Evolutionary conservation across 2,329 filamentous ascomycete genomes (phyloP).

Genomic region (Pseudogymnoascus sp.): DNA sequence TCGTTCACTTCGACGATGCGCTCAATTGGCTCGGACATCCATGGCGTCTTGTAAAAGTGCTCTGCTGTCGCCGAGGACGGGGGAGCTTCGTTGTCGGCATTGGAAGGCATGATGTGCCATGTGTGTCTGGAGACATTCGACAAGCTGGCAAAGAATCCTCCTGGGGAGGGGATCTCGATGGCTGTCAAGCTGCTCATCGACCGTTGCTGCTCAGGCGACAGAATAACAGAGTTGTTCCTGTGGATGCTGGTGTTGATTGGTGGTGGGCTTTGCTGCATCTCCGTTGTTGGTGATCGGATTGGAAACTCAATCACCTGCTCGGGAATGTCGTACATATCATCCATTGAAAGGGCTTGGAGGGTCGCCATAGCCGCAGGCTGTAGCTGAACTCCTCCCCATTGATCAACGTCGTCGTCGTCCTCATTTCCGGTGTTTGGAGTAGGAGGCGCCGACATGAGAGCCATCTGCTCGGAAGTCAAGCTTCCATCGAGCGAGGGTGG

Average conservation of each 20-base stretch:
- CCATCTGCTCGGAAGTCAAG: slow-evolving; percentile 79
- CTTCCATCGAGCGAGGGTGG: slow-evolving; percentile 82
- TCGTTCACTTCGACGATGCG: slow-evolving; percentile 43
- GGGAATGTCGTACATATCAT: slow-evolving; percentile 50
- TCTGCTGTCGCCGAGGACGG: slow-evolving; percentile 89
- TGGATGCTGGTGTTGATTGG: slow-evolving; percentile 40
- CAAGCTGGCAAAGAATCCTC: slow-evolving; percentile 83
- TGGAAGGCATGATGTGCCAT: slow-evolving; percentile 60
- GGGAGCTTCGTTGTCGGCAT: slow-evolving; percentile 45
- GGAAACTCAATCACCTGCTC: slow-evolving; percentile 50
- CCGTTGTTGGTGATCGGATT: slow-evolving; percentile 35
- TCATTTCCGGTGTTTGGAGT: slow-evolving; percentile 65
- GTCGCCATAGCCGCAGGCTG: slow-evolving; percentile 76
- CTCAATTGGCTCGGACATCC: slow-evolving; percentile 53
- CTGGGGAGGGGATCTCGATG: slow-evolving; percentile 83
- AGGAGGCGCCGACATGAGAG: slow-evolving; percentile 72
- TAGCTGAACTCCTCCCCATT: slow-evolving; percentile 68
- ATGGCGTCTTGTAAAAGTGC: slow-evolving; percentile 81
- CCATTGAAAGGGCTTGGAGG: slow-evolving; percentile 63
- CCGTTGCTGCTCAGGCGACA: slow-evolving; percentile 45
- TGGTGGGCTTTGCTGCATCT: slow-evolving; percentile 47
- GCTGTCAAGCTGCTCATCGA: slow-evolving; percentile 67
- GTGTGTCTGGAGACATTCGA: slow-evolving; percentile 69
- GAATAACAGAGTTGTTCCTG: slow-evolving; percentile 32
- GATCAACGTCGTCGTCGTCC: slow-evolving; percentile 45